Conservation (phyloP, 768 basidiomycete genomes). For the Suillus weaverae region DNA sequence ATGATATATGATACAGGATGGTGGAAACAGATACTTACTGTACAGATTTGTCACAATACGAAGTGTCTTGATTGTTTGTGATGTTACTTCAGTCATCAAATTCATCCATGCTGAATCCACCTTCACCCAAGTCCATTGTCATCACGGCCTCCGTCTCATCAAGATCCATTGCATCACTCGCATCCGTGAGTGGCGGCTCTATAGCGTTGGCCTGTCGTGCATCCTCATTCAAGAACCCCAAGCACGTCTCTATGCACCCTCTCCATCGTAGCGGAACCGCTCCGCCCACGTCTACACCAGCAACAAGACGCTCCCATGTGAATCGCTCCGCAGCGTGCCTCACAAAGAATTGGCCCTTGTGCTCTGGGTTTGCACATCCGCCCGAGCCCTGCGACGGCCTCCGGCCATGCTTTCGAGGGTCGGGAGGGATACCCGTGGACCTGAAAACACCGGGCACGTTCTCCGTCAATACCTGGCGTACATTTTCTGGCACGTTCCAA, state of each 20-base stretch:
- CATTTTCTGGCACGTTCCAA: conserved; percentile 24
- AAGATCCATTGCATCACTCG: conserved; percentile 5
- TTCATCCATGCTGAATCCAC: conserved; percentile 24
- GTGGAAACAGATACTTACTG: not conserved
- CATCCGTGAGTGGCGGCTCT: not conserved
- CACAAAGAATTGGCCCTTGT: conserved; percentile 44
- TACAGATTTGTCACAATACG: conserved; percentile 1
- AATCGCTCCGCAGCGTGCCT: conserved; percentile 59
- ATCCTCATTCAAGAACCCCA: conserved; percentile 52
- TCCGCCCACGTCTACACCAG: conserved; percentile 51
- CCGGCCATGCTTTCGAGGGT: conserved; percentile 17
- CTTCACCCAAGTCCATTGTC: conserved; percentile 19
- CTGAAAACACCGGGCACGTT: conserved; percentile 31
- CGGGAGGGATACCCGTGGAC: not conserved
- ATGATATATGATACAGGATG: not conserved
- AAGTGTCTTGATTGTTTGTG: conserved; percentile 1
- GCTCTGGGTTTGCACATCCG: conserved; percentile 46
- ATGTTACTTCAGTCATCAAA: conserved; percentile 24
- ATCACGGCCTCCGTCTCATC: conserved; percentile 22
- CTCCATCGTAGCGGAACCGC: conserved; percentile 64
- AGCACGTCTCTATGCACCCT: conserved; percentile 63
- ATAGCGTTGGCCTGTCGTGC: not conserved
- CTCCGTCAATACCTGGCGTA: conserved; percentile 27
- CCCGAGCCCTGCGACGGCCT: conserved; percentile 37
- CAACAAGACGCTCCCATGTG: conserved; percentile 62